Evolutionary conservation across 768 basidiomycete genomes (phyloP).

Genomic region (Lactifluus subvellereus): DNA sequence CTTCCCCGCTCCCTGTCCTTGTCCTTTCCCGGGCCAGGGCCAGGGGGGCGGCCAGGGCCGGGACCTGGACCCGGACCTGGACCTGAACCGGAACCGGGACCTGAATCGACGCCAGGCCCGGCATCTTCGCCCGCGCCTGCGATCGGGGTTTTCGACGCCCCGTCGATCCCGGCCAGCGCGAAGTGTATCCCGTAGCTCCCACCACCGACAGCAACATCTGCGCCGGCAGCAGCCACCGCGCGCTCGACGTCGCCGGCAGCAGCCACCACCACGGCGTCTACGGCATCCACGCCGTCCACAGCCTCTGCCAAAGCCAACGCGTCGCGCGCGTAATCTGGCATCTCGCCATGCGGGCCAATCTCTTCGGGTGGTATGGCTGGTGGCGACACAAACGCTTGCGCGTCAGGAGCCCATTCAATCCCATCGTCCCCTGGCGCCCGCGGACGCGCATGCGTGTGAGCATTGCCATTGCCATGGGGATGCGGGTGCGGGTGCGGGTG

Average conservation of each 20-base stretch:
- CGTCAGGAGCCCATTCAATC: constrained; percentile 50
- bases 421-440: constrained; percentile 32
- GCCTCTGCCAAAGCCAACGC: constrained; percentile 14
- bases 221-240: neutral
- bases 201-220: neutral
- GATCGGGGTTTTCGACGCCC: neutral
- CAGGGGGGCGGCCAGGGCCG: neutral
- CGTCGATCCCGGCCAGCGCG: neutral
- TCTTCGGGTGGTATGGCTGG: constrained; percentile 28
- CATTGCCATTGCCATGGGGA: neutral
- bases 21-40: neutral
- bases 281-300: neutral
- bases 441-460: neutral
- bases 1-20: neutral
- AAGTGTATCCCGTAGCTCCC: constrained; percentile 12
- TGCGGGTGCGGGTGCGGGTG: neutral
- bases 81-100: neutral
- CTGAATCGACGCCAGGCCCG: neutral
- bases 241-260: constrained; percentile 14
- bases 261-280: constrained; percentile 9
- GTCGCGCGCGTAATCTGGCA: constrained; percentile 31
- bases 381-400: constrained; percentile 29
- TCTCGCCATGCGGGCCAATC: constrained; percentile 43
- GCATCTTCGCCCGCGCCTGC: neutral
- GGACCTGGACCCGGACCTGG: neutral